phyloP scores from a whole-genome alignment of 2,329 filamentous ascomycete genomes.

The Scortechinia acanthostroma region DNA sequence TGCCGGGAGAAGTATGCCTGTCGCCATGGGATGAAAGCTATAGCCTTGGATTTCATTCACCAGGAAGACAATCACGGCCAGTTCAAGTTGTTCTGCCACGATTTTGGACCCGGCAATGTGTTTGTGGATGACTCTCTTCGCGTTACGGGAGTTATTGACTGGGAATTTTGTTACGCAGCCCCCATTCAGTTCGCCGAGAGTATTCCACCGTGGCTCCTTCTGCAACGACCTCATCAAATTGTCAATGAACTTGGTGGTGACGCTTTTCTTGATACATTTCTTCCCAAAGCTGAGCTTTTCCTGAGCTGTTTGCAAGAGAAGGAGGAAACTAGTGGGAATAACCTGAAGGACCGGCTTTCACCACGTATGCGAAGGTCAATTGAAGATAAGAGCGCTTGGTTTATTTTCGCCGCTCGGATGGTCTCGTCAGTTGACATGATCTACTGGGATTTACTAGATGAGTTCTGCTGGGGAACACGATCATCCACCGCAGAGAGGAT shows the following conservation, averaged over 20 bases:
- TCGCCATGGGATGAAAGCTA: neutral
- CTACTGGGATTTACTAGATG: neutral
- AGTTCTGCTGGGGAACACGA: neutral
- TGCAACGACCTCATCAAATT: neutral
- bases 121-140: neutral
- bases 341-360: neutral
- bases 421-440: neutral
- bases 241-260: neutral
- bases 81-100: neutral
- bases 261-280: no score
- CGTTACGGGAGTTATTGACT: neutral
- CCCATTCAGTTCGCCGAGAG: neutral
- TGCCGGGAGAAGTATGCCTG: slow-evolving; percentile 1
- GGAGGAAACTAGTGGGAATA: neutral
- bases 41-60: neutral
- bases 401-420: neutral
- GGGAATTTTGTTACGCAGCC: neutral
- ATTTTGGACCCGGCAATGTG: neutral
- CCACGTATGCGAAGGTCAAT: neutral
- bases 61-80: neutral
- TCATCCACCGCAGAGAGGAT: neutral
- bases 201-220: neutral
- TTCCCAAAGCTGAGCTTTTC: neutral
- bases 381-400: neutral
- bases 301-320: neutral